These are phyloP conservation scores for Coemansia sp. DNA, from an alignment of 192 early-diverging fungal genomes.

Conservation along the genomic window DNA sequence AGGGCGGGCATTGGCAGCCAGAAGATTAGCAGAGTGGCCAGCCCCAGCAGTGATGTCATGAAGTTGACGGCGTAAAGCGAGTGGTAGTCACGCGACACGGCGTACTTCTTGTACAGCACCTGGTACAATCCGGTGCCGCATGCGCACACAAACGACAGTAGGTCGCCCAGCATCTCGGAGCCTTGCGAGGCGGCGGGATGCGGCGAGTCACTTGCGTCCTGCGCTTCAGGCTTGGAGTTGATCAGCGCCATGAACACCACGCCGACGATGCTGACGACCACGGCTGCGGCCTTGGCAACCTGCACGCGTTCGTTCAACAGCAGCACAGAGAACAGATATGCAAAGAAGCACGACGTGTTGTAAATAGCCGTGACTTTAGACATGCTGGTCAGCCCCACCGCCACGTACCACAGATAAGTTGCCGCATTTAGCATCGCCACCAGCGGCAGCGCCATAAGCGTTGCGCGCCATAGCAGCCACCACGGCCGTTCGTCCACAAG, in stretches of 20 bases:
- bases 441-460: conserved; percentile 38
- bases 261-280: conserved; percentile 66
- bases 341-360: conserved; percentile 82
- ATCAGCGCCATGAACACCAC: conserved; percentile 65
- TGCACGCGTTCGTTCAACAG: conserved; percentile 67
- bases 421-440: conserved; percentile 63
- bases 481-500: conserved; percentile 22
- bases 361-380: conserved; percentile 78
- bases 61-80: conserved; percentile 76
- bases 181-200: conserved; percentile 10
- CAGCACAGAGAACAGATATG: conserved; percentile 74
- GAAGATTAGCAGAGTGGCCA: conserved; percentile 62
- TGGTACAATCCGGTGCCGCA: conserved; percentile 74
- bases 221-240: conserved; percentile 20
- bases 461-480: conserved; percentile 26
- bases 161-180: conserved; percentile 55
- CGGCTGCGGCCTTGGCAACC: conserved; percentile 60
- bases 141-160: conserved; percentile 64
- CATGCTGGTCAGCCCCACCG: conserved; percentile 70
- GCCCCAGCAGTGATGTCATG: conserved; percentile 68
- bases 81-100: conserved; percentile 54
- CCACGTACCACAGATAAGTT: conserved; percentile 79
- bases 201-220: neutral
- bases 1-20: conserved; percentile 76
- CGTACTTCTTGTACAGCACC: conserved; percentile 79